Conservation (phyloP, 2,329 filamentous ascomycete species). For the Botrytis tulipae region DNA sequence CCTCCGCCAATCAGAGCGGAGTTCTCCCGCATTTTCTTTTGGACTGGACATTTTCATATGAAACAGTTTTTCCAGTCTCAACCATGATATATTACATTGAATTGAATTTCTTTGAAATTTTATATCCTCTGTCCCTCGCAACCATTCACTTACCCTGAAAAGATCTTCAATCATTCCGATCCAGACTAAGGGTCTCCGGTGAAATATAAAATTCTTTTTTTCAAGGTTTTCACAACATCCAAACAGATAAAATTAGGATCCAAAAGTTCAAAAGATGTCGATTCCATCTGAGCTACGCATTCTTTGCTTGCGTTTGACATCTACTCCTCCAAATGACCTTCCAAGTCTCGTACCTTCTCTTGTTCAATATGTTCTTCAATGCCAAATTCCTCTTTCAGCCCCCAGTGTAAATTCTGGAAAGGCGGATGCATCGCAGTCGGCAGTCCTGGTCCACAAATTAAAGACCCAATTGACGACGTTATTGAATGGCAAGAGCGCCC, state of each 20-base stretch:
- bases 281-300: slow-evolving; percentile 58
- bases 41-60: background rate
- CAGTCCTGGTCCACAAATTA: slow-evolving; percentile 75
- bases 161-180: background rate
- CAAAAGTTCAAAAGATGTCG: slow-evolving; percentile 30
- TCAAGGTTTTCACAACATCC: background rate
- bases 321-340: slow-evolving; percentile 69
- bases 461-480: slow-evolving; percentile 76
- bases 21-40: background rate
- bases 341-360: slow-evolving; percentile 71
- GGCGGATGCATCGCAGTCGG: slow-evolving; percentile 59
- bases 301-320: slow-evolving; percentile 67
- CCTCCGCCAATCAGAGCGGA: background rate
- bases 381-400: slow-evolving; percentile 60
- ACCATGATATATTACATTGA: background rate
- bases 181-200: background rate
- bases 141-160: background rate
- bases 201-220: background rate
- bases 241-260: background rate
- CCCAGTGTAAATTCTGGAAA: slow-evolving; percentile 60
- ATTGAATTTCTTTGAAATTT: background rate
- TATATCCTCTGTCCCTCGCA: background rate
- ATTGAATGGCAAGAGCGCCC: slow-evolving; percentile 70
- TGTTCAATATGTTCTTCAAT: slow-evolving; percentile 57
- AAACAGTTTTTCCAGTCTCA: background rate